Evolutionary conservation across 306 rosid genomes (phyloP), one percentile per base, ranked within the genome.

Genomic region (Medicago ruthenica): DNA sequence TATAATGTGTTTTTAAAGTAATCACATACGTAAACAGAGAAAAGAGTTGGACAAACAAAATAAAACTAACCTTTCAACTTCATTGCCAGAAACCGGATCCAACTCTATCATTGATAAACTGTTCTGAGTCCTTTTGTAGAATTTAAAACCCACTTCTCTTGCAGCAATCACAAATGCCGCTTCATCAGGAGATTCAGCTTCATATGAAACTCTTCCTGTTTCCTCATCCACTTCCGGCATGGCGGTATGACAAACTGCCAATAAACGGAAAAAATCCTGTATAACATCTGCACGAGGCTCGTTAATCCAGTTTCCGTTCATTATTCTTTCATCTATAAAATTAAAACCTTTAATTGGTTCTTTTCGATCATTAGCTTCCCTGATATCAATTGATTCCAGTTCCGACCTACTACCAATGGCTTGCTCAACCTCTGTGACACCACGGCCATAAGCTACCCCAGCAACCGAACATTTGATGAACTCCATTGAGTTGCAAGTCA

Each of bases 141-240:
- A 89, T 77, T 86, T 93, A 77, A 93, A 93, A 75, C 96, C 96
- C 64, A 93, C 58, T 81, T 93, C 98, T 81, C 97, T 86, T 40
- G 97, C 96, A 57, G 98, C 95, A 85, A 93, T 91, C 78, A 93
- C 96, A 76, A 93, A 93, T 54, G 98, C 96, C 21, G 97, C 96
- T 91, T 93, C 98, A 81, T 93, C 98, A 0, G 98, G 98, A 48
- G 98, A 93, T 83, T 93, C 98, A 74, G 98, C 98, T 84, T 93
- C 98, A 9, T 93, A 93, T 18, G 89, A 63, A 47, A 89, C 76
- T 48, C 84, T 86, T 60, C 91, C 89, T 0, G 85, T 87, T 20
- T 71, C 89, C 45, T 89, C 93, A 83, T 93, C 84, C 60, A 89
- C 85, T 81, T 91, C 97, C 4, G 98, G 98, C 66, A 93, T 86